Evolutionary conservation across 2,329 filamentous ascomycete genomes (phyloP), one percentile per base, ranked within the genome.

Genomic region (Talaromyces marneffei): DNA sequence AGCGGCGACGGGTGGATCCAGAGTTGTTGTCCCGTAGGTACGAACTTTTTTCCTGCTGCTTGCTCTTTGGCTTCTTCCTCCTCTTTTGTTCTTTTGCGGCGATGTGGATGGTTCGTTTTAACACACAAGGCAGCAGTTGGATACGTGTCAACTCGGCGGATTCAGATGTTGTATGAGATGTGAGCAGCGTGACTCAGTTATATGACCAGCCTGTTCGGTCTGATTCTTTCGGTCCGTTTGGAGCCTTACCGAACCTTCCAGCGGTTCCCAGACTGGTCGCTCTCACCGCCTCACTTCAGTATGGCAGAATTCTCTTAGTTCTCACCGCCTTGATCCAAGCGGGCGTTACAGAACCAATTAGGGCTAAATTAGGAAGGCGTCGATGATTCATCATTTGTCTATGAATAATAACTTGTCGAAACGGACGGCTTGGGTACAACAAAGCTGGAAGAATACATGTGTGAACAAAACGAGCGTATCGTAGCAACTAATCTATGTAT

Each of bases 191-290:
- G 56, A 40, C 35, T 29, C n/a, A 35, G 27, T 48, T 23, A 37
- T 48, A 48, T 46, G 44, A 48, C 10, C 23, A 12, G 44, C 29
- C 44, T 27, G 23, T 8, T 12, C 20, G 23, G 44, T 16, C 7
- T 5, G 14, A 25, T n/a, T 48, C 44, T 48, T 48, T 48, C 44
- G 29, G 14, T 18, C 16, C 44, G 16, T 33, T 27, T 50, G 56
- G 57, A 48, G 44, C 37, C 57, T 35, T 33, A 69, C 75, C 72
- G 75, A 77, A 77, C 66, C 69, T 78, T 77, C 75, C 74, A 69
- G 76, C 63, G 70, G 62, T 61, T 72, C 57, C 72, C 69, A 58
- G 71, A 71, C 55, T 33, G 46, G 58, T 66, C 66, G 2, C 20
- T 39, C 57, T 61, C 57, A 52, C 59, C 57, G 54, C 54, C 60